These are phyloP conservation scores for Cokeromyces recurvatus DNA, from an alignment of 371 early-diverging fungal species.

Conservation along the genomic window DNA sequence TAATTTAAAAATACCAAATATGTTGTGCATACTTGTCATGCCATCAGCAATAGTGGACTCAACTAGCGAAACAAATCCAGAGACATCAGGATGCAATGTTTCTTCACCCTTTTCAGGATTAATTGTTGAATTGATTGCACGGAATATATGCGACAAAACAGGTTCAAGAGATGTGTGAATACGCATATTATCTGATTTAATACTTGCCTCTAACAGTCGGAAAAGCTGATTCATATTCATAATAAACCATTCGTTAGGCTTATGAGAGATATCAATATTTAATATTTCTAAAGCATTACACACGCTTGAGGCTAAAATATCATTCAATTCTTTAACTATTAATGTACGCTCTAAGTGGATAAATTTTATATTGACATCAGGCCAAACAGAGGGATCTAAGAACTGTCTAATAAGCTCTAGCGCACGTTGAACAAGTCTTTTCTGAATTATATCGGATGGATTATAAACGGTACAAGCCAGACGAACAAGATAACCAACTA, in stretches of 20 bases:
- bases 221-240: conserved; percentile 64
- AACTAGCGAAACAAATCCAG: conserved; percentile 53
- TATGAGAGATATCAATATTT: conserved; percentile 55
- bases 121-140: conserved; percentile 41
- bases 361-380: conserved; percentile 55
- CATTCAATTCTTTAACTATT: conserved; percentile 34
- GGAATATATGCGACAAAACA: conserved; percentile 57
- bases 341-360: conserved; percentile 43
- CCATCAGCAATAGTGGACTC: conserved; percentile 64
- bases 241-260: conserved; percentile 63
- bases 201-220: conserved; percentile 64
- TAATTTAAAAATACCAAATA: conserved; percentile 64
- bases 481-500: conserved; percentile 68
- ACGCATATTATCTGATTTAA: conserved; percentile 61
- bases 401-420: conserved; percentile 60
- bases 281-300: conserved; percentile 70
- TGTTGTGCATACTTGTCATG: conserved; percentile 63
- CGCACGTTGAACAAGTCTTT: conserved; percentile 55
- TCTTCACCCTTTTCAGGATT: conserved; percentile 7
- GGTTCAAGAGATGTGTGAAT: conserved; percentile 63
- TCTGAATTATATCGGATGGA: conserved; percentile 43
- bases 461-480: conserved; percentile 67
- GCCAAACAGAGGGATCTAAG: conserved; percentile 54
- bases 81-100: conserved; percentile 46
- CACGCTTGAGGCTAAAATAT: conserved; percentile 35